phyloP scores from a whole-genome alignment of 441 rosid genomes.

The Gossypium aridum region DNA sequence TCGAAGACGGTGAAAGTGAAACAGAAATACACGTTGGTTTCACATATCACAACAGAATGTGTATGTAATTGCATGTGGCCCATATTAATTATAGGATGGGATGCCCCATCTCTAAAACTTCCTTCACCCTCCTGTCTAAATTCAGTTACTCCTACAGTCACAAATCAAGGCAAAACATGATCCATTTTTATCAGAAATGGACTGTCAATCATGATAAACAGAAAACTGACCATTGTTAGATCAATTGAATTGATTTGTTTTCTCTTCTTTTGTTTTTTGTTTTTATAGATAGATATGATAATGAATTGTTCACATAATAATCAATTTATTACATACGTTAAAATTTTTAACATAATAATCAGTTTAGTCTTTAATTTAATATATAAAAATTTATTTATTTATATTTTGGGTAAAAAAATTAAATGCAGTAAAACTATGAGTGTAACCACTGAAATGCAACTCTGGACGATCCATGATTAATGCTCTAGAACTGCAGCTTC shows the following conservation, averaged over 20 bases:
- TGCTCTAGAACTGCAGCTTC: not conserved
- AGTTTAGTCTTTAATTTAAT: too few species aligned
- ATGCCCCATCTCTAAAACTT: constrained; percentile 53
- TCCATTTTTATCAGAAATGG: too few species aligned
- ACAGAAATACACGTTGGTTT: constrained; percentile 22
- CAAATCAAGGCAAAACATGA: not conserved
- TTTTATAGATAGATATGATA: not conserved
- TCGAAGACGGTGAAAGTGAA: constrained; percentile 67
- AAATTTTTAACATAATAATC: too few species aligned
- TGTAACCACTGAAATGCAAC: not conserved
- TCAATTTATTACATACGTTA: too few species aligned
- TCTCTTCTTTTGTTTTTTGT: too few species aligned
- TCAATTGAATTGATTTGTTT: not conserved
- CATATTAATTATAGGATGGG: constrained; percentile 70
- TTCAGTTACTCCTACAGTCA: not conserved
- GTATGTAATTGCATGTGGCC: constrained; percentile 88
- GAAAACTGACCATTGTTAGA: too few species aligned
- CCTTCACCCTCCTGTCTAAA: constrained; percentile 69
- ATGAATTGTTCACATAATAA: not conserved
- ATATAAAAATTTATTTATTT: too few species aligned
- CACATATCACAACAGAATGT: too few species aligned
- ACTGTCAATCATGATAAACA: too few species aligned
- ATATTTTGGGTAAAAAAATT: too few species aligned
- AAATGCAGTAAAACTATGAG: too few species aligned
- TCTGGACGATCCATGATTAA: not conserved